Evolutionary conservation across 495 filamentous ascomycete species (phyloP).

Genomic region (Penicilliopsis zonata): DNA sequence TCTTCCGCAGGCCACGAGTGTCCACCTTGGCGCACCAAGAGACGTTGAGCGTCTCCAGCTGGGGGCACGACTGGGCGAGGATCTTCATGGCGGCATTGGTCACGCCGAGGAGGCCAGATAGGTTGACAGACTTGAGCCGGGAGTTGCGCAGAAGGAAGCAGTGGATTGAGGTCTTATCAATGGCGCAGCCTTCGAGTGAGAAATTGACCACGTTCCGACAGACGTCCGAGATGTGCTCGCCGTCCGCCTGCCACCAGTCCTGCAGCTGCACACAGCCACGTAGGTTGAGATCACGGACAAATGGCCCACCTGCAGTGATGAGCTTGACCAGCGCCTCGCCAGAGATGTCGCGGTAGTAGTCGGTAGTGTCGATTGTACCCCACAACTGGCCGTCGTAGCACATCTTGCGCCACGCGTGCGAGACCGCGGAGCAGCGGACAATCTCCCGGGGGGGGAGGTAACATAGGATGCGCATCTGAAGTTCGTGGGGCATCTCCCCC

Average conservation of each 20-base stretch:
- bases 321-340: conserved; percentile 74
- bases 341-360: conserved; percentile 80
- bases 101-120: conserved; percentile 67
- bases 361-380: conserved; percentile 69
- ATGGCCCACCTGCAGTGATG: conserved; percentile 73
- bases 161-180: conserved; percentile 70
- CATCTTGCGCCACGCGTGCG: conserved; percentile 66
- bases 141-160: conserved; percentile 68
- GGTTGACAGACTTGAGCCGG: conserved; percentile 67
- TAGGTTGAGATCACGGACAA: conserved; percentile 84
- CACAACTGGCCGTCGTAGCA: conserved; percentile 96
- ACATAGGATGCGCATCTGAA: conserved; percentile 65
- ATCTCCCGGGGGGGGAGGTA: conserved; percentile 74
- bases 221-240: conserved; percentile 54
- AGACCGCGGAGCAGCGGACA: conserved; percentile 69
- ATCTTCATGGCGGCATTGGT: conserved; percentile 82
- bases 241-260: conserved; percentile 63
- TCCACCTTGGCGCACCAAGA: conserved; percentile 85
- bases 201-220: conserved; percentile 82
- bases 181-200: conserved; percentile 77
- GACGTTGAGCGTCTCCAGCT: conserved; percentile 71
- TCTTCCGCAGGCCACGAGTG: conserved; percentile 61
- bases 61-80: conserved; percentile 71
- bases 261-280: conserved; percentile 64
- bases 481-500: conserved; percentile 68